Evolutionary conservation across 208 protist genomes (phyloP).

Genomic region (Trypanosoma lewisi): DNA sequence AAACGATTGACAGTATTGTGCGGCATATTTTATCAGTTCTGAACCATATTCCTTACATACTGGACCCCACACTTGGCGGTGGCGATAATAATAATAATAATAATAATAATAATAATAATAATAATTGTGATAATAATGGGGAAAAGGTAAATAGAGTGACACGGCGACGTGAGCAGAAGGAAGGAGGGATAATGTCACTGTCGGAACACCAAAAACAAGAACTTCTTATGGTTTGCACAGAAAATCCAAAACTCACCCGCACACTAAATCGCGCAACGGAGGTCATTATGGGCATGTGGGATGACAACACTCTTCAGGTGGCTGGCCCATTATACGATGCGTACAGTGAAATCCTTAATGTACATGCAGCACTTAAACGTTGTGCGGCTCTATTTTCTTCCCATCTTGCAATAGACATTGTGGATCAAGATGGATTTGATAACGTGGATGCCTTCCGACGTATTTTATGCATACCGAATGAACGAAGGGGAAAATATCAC

Average conservation of each 20-base stretch:
- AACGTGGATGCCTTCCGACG: slow-evolving; percentile 32
- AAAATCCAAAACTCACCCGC: slow-evolving; percentile 35
- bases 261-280: slow-evolving; percentile 54
- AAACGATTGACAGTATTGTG: slow-evolving; percentile 83
- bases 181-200: background rate
- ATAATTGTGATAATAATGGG: slow-evolving; percentile 18
- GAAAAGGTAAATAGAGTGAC: slow-evolving; percentile 2
- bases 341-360: slow-evolving; percentile 55
- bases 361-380: slow-evolving; percentile 22
- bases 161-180: slow-evolving; percentile 10
- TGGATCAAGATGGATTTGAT: slow-evolving; percentile 12
- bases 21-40: slow-evolving; percentile 67
- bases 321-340: slow-evolving; percentile 81
- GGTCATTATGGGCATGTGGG: slow-evolving; percentile 86
- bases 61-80: background rate
- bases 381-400: slow-evolving; percentile 3
- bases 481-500: slow-evolving; percentile 87
- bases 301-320: slow-evolving; percentile 85
- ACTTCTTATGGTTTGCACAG: slow-evolving; percentile 29
- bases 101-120: too few species aligned
- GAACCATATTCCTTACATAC: slow-evolving; percentile 18
- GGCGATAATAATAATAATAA: too few species aligned
- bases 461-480: slow-evolving; percentile 57
- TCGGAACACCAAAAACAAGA: background rate
- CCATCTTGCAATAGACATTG: background rate